These are phyloP conservation scores for Cylindrotheca closterium DNA, from an alignment of 108 stramenopile species.

Conservation along the genomic window DNA sequence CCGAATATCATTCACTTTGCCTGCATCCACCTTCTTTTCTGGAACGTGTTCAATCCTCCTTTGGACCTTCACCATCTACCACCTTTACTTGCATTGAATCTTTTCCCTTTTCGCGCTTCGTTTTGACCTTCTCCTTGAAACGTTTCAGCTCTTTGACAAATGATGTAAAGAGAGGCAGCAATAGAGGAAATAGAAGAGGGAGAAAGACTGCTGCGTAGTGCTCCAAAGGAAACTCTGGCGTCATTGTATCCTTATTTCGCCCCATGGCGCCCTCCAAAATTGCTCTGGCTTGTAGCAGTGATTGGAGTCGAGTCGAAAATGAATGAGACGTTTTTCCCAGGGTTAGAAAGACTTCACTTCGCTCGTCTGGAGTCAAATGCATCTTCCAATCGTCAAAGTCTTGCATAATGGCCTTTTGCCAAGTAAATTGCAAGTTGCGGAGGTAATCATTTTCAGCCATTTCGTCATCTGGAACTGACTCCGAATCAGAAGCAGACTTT, in stretches of 20 bases:
- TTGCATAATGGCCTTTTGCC: too few relatives aligned
- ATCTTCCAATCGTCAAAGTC: too few relatives aligned
- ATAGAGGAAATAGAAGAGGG: slow-evolving; percentile 69
- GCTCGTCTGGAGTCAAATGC: too few relatives aligned
- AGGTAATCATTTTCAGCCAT: too few relatives aligned
- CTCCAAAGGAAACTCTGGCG: slow-evolving; percentile 55
- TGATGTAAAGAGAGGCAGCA: slow-evolving; percentile 55
- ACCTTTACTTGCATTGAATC: neutral
- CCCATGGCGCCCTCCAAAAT: neutral
- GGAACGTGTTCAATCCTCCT: neutral
- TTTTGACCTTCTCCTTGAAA: slow-evolving; percentile 33
- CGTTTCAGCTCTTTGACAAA: slow-evolving; percentile 58
- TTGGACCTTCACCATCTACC: neutral
- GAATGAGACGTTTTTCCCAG: neutral
- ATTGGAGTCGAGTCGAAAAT: neutral
- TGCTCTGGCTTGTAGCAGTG: neutral
- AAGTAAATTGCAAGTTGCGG: too few relatives aligned
- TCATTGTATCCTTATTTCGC: neutral
- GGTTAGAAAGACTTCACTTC: too few relatives aligned
- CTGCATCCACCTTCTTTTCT: neutral
- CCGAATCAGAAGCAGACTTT: too few relatives aligned
- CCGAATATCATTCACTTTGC: too few relatives aligned
- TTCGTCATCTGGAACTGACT: too few relatives aligned
- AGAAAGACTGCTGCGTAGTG: slow-evolving; percentile 69
- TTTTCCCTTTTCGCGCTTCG: neutral